Base-by-base conservation (phyloP, 2,329 filamentous ascomycete species). In the Stachybotrys chlorohalonatus region DNA sequence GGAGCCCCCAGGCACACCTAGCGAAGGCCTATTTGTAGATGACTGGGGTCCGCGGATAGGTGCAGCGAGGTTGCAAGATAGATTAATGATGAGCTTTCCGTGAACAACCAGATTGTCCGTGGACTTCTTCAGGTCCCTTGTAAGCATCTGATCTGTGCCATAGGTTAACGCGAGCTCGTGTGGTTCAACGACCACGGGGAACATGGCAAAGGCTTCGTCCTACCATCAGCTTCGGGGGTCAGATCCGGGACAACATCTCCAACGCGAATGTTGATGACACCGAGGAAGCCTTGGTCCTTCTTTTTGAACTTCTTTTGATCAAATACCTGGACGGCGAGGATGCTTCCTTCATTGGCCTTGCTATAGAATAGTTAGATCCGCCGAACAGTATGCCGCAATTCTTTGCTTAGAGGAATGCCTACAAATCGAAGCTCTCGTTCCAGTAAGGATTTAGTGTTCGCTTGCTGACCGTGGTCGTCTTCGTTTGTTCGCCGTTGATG, bases 281-380 rank as follows among this genome's bases (percentile, higher is more conserved):
- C 94, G 7, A 99, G 80, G 68, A 99, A 99, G 8, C 94, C 94
- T 71, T 99, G 94, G 64, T 99, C 94, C 90, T 97, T 99, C 84
- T 99, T 99, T 81, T 99, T 99, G 77, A 99, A 99, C 76, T 99
- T 99, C 79, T 96, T 96, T 75, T 99, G 94, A 73, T 99, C 94
- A 69, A 99, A 99, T 54, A 99, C 96, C 70, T 99, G 94, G 50
- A 99, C 92, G 7, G 94, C 94, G 51, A 99, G 80, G 66, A 99
- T 96, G 71, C 92, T 95, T 66, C 96, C 93, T 70, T 99, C 94
- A 58, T 87, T 94, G 57, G 90, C 93, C 69, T 83, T 83, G 78
- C 94, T 97, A 69, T 56, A 64, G 42, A 24, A 53, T 50, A 51
- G 46, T 52, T 36, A 56, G 52, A 52, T 54, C 16, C 7, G 31